Percentiles rank a stretch among this genome's conserved stretches.
phyloP scores from a whole-genome alignment of 768 basidiomycete genomes.

The Amanita polypyramis region DNA sequence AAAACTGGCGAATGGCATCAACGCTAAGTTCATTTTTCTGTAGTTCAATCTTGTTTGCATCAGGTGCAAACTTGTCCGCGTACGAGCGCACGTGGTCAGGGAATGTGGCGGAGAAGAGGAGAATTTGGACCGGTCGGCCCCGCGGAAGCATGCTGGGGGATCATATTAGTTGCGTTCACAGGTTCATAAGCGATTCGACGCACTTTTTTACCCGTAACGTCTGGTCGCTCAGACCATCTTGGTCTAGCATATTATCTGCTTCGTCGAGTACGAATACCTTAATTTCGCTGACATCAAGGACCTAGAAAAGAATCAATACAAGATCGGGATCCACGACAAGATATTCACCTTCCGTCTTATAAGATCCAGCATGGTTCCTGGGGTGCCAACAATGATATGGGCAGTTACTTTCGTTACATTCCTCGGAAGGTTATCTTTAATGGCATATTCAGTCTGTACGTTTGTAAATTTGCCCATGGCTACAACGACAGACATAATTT shows the following conservation, averaged over 20 bases:
- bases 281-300: conserved; percentile 71
- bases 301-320: conserved; percentile 15
- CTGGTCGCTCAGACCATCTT: conserved; percentile 90
- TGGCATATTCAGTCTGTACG: conserved; percentile 91
- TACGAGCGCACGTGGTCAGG: conserved; percentile 89
- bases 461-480: conserved; percentile 93
- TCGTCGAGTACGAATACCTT: conserved; percentile 96
- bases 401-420: conserved; percentile 63
- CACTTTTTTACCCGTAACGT: conserved; percentile 91
- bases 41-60: conserved; percentile 93
- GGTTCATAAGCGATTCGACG: conserved; percentile 13
- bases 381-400: conserved; percentile 92
- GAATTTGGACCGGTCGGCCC: conserved; percentile 55
- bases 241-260: conserved; percentile 98
- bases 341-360: conserved; percentile 46
- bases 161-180: neutral
- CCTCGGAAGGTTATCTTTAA: conserved; percentile 74
- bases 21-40: conserved; percentile 91
- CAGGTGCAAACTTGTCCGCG: conserved; percentile 86
- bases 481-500: conserved; percentile 92
- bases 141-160: conserved; percentile 47
- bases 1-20: conserved; percentile 92
- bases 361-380: conserved; percentile 89
- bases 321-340: neutral
- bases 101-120: conserved; percentile 98